phyloP scores from a whole-genome alignment of 2,329 filamentous ascomycete genomes.

The Fusarium sp. region DNA sequence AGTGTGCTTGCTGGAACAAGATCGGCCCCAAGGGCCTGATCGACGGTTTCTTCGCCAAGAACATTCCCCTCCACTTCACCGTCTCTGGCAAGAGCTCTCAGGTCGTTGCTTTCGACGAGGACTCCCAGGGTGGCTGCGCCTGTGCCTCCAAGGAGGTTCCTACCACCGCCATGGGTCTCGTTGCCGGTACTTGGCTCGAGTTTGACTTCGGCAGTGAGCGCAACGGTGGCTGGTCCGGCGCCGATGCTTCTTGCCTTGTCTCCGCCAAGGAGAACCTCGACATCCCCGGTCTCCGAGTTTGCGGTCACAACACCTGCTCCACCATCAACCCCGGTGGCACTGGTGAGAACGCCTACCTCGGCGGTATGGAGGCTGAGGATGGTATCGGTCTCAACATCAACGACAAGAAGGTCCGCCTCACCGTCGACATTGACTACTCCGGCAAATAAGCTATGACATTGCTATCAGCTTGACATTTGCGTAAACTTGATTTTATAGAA shows the following conservation, averaged over 20 bases:
- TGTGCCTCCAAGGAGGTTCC: conserved; percentile 53
- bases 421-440: conserved; percentile 49
- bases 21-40: conserved; percentile 58
- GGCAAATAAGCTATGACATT: conserved; percentile 4
- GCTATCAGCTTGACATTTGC: background rate
- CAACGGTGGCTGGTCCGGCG: conserved; percentile 63
- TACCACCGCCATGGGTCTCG: conserved; percentile 54
- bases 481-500: conserved; percentile 37
- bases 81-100: conserved; percentile 53
- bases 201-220: conserved; percentile 58
- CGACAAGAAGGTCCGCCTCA: conserved; percentile 45
- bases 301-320: conserved; percentile 56
- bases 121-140: conserved; percentile 62
- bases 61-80: conserved; percentile 55
- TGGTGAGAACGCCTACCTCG: conserved; percentile 54
- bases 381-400: conserved; percentile 56
- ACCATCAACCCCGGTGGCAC: conserved; percentile 51
- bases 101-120: conserved; percentile 57
- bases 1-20: conserved; percentile 64
- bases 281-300: conserved; percentile 54
- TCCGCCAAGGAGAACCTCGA: conserved; percentile 42
- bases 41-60: conserved; percentile 61
- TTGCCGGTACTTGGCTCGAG: conserved; percentile 61
- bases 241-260: conserved; percentile 62
- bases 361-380: conserved; percentile 52